phyloP scores from a whole-genome alignment of 2,329 filamentous ascomycete genomes.

The Apiospora arundinis region DNA sequence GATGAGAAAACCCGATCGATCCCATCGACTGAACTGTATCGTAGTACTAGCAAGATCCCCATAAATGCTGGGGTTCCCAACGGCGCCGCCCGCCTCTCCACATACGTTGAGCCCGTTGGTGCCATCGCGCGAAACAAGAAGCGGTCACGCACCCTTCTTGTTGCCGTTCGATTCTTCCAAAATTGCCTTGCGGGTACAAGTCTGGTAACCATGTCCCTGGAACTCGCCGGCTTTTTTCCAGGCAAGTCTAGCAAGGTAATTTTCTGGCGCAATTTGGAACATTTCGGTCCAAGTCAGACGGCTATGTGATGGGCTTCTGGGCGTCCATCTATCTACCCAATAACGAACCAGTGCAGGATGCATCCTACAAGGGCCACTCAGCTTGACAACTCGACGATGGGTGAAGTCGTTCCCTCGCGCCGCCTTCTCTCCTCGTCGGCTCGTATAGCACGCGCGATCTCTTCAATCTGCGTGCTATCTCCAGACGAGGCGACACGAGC shows the following conservation, averaged over 20 bases:
- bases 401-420: slow-evolving; percentile 41
- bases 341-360: neutral
- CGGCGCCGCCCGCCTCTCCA: neutral
- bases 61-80: neutral
- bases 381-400: slow-evolving; percentile 35
- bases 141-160: neutral
- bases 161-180: neutral
- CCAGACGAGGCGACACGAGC: slow-evolving; percentile 34
- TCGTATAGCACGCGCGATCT: slow-evolving; percentile 39
- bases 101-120: neutral
- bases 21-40: neutral
- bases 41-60: neutral
- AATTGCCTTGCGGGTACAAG: neutral
- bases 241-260: neutral
- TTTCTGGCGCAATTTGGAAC: neutral
- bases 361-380: slow-evolving; percentile 41
- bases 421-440: slow-evolving; percentile 42
- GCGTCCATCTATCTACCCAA: neutral
- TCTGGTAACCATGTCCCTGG: neutral
- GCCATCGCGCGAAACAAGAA: neutral
- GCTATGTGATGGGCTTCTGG: neutral
- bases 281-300: too few species aligned
- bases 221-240: neutral
- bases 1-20: neutral
- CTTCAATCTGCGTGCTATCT: slow-evolving; percentile 34